Conservation (phyloP, 306 rosid species). For the Sesbania bispinosa region DNA sequence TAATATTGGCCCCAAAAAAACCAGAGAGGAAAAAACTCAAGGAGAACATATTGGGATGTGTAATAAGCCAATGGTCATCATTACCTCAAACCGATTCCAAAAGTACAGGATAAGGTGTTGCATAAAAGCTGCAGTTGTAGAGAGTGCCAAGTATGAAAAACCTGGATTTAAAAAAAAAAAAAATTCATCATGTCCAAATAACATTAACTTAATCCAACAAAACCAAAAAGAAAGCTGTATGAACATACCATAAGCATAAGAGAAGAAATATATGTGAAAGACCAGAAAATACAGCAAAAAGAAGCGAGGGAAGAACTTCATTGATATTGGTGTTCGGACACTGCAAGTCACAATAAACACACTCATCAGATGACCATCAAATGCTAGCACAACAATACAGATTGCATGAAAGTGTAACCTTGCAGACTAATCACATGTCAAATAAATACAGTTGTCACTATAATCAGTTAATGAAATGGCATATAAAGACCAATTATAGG, state of each 20-base stretch:
- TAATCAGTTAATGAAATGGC: conserved; percentile 4
- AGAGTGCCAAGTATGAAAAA: conserved; percentile 94
- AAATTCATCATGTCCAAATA: conserved; percentile 24
- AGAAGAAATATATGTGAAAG: conserved; percentile 97
- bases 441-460: neutral
- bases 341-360: conserved; percentile 51
- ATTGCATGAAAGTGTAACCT: neutral
- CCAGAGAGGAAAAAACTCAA: neutral
- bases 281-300: conserved; percentile 93
- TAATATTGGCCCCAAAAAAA: neutral
- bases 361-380: conserved; percentile 32
- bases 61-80: neutral
- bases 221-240: neutral
- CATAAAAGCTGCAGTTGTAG: conserved; percentile 98
- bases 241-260: conserved; percentile 78
- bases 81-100: conserved; percentile 98
- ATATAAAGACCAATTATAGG: conserved; percentile 1
- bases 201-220: conserved; percentile 6
- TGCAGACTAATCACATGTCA: conserved; percentile 1
- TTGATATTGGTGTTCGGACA: conserved; percentile 97
- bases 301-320: conserved; percentile 99
- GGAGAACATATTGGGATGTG: too few species aligned
- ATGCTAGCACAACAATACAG: conserved; percentile 3
- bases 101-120: conserved; percentile 89
- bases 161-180: conserved; percentile 61